A percentile compares a stretch with the other conserved stretches of the same genome.
These are phyloP conservation scores for Diplodia seriata DNA, from an alignment of 2,329 filamentous ascomycete species.

Conservation along the genomic window DNA sequence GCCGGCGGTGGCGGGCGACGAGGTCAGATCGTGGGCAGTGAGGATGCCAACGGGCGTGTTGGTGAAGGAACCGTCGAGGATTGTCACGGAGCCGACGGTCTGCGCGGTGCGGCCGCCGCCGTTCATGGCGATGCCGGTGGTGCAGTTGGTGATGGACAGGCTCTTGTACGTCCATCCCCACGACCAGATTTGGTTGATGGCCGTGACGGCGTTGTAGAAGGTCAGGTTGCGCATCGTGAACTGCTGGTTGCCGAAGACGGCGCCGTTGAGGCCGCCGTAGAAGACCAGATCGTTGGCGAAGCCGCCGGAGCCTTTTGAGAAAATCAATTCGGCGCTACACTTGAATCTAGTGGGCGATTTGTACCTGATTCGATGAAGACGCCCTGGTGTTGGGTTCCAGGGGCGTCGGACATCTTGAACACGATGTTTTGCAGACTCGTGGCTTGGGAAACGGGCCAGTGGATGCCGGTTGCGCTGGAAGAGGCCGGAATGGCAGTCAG, in stretches of 20 bases:
- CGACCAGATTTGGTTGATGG: slow-evolving; percentile 64
- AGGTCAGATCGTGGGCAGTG: slow-evolving; percentile 54
- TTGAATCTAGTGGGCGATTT: no score
- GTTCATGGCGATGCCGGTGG: slow-evolving; percentile 59
- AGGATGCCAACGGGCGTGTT: slow-evolving; percentile 59
- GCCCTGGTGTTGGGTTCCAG: slow-evolving; percentile 56
- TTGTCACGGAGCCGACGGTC: slow-evolving; percentile 61
- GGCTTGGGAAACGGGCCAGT: slow-evolving; percentile 56
- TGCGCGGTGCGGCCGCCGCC: slow-evolving; percentile 46
- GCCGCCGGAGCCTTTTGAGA: slow-evolving; percentile 48
- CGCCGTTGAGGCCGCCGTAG: slow-evolving; percentile 51
- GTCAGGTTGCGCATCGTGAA: slow-evolving; percentile 65
- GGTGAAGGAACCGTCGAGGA: slow-evolving; percentile 63
- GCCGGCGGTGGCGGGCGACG: slow-evolving; percentile 55
- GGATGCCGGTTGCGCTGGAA: slow-evolving; percentile 51
- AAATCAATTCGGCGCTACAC: slow-evolving; percentile 14
- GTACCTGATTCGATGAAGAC: slow-evolving; percentile 50
- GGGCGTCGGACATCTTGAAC: slow-evolving; percentile 52
- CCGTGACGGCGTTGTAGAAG: slow-evolving; percentile 60
- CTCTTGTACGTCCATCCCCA: slow-evolving; percentile 66
- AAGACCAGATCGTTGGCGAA: slow-evolving; percentile 57
- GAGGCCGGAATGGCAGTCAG: slow-evolving; percentile 57
- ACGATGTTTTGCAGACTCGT: slow-evolving; percentile 55
- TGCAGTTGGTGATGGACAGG: slow-evolving; percentile 60
- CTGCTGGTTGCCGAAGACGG: slow-evolving; percentile 55